phyloP scores from a whole-genome alignment of 768 basidiomycete genomes.

The Atractiella rhizophila region DNA sequence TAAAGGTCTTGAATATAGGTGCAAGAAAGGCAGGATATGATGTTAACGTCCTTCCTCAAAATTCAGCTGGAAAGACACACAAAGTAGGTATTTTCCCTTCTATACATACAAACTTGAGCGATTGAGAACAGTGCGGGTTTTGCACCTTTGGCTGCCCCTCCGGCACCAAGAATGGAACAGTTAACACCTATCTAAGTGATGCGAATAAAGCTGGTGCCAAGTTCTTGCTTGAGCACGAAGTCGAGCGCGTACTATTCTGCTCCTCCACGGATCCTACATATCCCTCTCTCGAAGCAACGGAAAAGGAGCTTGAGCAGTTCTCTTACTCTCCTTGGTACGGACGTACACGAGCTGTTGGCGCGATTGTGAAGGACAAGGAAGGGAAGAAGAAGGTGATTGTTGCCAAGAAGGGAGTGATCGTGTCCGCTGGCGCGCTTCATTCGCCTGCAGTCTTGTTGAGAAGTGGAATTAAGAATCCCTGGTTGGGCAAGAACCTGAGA shows the following conservation, averaged over 20 bases:
- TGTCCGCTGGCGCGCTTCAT: slow-evolving; percentile 17
- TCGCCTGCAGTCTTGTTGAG: slow-evolving; percentile 16
- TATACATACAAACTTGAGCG: slow-evolving; percentile 13
- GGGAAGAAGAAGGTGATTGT: slow-evolving; percentile 6
- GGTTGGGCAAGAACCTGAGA: slow-evolving; percentile 18
- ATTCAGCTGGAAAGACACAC: no score
- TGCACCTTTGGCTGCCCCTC: slow-evolving; percentile 13
- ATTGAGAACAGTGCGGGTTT: slow-evolving; percentile 11
- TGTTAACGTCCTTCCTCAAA: no score
- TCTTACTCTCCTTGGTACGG: not conserved
- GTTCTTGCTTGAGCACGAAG: slow-evolving; percentile 8
- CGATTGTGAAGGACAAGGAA: slow-evolving; percentile 4
- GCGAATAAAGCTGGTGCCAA: slow-evolving; percentile 10
- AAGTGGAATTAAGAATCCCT: slow-evolving; percentile 16
- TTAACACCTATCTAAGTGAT: slow-evolving; percentile 11
- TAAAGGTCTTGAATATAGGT: no score
- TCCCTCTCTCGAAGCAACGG: no score
- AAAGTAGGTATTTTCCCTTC: no score
- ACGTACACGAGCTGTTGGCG: slow-evolving; percentile 11
- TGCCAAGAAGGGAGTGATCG: slow-evolving; percentile 12
- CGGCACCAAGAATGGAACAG: slow-evolving; percentile 12
- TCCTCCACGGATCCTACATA: not conserved
- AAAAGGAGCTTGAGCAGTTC: slow-evolving; percentile 4
- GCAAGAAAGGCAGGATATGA: no score
- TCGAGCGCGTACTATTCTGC: slow-evolving; percentile 13